phyloP scores from a whole-genome alignment of 495 filamentous ascomycete genomes.

The Neurospora sp. region DNA sequence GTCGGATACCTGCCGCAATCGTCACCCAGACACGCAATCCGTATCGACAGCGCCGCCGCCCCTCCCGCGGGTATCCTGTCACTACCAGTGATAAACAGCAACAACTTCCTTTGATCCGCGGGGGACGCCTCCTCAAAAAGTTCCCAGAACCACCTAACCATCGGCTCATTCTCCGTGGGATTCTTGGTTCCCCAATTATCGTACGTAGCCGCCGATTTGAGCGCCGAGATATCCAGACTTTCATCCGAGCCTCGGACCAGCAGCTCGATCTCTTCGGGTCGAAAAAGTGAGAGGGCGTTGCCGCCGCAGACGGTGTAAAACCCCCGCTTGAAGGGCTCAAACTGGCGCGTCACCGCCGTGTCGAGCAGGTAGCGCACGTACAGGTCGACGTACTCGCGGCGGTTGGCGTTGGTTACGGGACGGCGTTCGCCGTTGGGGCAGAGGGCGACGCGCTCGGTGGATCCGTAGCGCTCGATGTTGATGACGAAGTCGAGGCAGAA shows the following conservation, averaged over 20 bases:
- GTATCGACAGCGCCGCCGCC: constrained; percentile 68
- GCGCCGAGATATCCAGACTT: constrained; percentile 62
- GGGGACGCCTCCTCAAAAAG: constrained; percentile 59
- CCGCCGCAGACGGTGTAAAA: constrained; percentile 91
- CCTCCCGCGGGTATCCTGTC: constrained; percentile 91
- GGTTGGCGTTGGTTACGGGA: constrained; percentile 75
- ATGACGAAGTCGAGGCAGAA: constrained; percentile 81
- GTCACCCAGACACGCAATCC: constrained; percentile 64
- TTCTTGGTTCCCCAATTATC: constrained; percentile 56
- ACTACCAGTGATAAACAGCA: constrained; percentile 88
- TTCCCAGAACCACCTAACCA: constrained; percentile 83
- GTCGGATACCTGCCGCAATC: constrained; percentile 67
- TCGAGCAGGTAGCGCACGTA: constrained; percentile 80
- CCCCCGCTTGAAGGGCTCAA: constrained; percentile 90
- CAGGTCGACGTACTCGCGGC: constrained; percentile 79
- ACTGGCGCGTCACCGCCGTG: constrained; percentile 68
- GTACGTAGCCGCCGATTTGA: constrained; percentile 72
- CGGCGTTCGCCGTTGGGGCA: constrained; percentile 64
- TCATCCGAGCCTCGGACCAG: constrained; percentile 85
- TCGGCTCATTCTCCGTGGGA: constrained; percentile 49
- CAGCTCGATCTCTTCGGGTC: constrained; percentile 91
- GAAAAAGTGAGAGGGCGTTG: constrained; percentile 80
- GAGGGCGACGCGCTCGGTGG: constrained; percentile 54
- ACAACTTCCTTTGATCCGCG: constrained; percentile 61
- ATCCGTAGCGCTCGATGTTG: constrained; percentile 69